Conservation (phyloP, 768 basidiomycete species). For the Tephrocybe rancida region DNA sequence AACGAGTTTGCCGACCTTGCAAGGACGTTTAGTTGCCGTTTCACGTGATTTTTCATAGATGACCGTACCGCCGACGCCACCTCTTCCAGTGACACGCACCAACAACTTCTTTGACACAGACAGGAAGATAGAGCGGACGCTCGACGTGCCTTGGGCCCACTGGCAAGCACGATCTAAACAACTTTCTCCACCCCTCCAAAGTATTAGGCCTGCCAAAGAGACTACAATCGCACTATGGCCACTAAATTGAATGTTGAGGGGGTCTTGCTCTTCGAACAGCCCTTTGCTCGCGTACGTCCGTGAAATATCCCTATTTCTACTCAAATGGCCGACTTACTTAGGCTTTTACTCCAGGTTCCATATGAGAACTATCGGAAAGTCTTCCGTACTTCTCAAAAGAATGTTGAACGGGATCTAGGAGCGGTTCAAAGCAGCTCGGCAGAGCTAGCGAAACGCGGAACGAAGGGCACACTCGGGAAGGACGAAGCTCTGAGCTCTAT, state of each 20-base stretch:
- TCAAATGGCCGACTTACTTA: slow-evolving; percentile 6
- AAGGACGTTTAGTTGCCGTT: background rate
- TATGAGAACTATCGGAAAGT: slow-evolving; percentile 88
- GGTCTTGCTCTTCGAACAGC: slow-evolving; percentile 81
- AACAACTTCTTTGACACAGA: background rate
- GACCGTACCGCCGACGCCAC: background rate
- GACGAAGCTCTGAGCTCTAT: slow-evolving; percentile 63
- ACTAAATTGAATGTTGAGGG: slow-evolving; percentile 73
- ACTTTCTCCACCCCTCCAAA: too few species aligned
- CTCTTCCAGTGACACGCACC: background rate
- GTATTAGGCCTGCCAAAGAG: too few species aligned
- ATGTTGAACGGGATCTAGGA: slow-evolving; percentile 78
- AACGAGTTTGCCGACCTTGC: too few species aligned
- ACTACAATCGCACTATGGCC: slow-evolving; percentile 40
- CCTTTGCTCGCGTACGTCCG: slow-evolving; percentile 66
- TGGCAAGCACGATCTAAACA: too few species aligned
- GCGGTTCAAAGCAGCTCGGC: slow-evolving; percentile 55
- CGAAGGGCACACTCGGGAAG: slow-evolving; percentile 36
- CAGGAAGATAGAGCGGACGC: background rate
- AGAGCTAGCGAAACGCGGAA: slow-evolving; percentile 58
- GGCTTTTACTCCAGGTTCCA: slow-evolving; percentile 60
- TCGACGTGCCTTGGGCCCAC: too few species aligned
- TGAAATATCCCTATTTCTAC: background rate
- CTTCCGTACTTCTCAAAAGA: slow-evolving; percentile 82
- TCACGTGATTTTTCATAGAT: slow-evolving; percentile 9